Evolutionary conservation across 148 eudicot genomes (phyloP), one percentile per base, ranked within the genome.

Genomic region (Rhododendron williamsianum): DNA sequence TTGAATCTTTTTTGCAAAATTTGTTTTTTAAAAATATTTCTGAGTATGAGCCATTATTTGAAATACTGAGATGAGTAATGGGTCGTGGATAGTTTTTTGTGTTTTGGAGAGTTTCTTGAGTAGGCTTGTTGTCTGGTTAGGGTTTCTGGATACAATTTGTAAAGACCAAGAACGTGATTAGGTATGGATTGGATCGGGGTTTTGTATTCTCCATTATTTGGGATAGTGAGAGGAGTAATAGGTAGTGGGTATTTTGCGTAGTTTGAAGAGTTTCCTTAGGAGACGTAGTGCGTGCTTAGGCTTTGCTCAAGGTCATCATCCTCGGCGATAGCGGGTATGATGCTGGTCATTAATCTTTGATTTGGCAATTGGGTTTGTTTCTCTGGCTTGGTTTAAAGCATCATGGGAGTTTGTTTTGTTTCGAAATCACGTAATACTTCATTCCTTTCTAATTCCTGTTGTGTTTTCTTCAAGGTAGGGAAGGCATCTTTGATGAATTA

Each of bases 261-360:
- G 18, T 15, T 51, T 51, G 15, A 51, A 11, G 18, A 51, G 56
- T 51, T 51, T 51, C 56, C 11, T 51, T 16, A 51, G 56, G 56
- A 2, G 56, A 15, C 15, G 15, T 51, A 15, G 2, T 51, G 18
- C 3, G 18, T 51, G 12, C 13, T 12, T 51, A 51, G 35, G 35
- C 54, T 82, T 27, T 82, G 84, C 93, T 94, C 38, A 93, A 94
- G 88, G 91, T 94, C 88, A 94, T 94, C 89, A 89, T 94, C 89
- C 95, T 94, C 76, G 97, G 97, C 21, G 95, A 94, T 74, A 94
- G 97, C 86, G 97, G 97, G 96, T 93, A 82, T 52, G 82, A 43
- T 56, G 15, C 16, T 27, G 45, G 23, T 15, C 45, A 13, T 79
- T 51, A 27, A 27, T 15, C 7, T 77, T 49, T 78, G 41, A 36